Evolutionary conservation across 441 rosid genomes (phyloP), one percentile per base, ranked within the genome.

Genomic region (Populus hybrid): DNA sequence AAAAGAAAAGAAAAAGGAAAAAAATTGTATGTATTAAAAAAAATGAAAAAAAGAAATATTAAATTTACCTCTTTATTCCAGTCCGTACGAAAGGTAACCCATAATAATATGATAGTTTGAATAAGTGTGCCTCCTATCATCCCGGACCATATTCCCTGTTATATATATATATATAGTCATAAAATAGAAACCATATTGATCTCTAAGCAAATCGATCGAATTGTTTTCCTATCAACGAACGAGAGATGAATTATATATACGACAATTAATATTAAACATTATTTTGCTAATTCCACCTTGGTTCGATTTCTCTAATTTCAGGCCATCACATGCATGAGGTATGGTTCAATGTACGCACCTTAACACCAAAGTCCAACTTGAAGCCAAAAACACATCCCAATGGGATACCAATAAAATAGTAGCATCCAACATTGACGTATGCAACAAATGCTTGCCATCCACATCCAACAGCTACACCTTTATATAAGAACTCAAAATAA

Each of bases 61-160:
- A 53, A 53, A 68, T 35, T 72, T 38, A 88, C 94, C 92, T 90
- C 89, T 70, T 29, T 84, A 75, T 77, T 77, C 96, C 96, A 91
- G 73, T 89, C 86, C 2, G 92, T 86, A 63, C 71, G 84, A 28
- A 72, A 88, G 42, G 91, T 78, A 45, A 88, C 86, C 69, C 75
- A 73, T 28, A 80, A 61, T 2, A 92, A 86, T 2, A 88, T 83
- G 40, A 79, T 3, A 0, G 94, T 92, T 23, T 91, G 93, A 56
- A 86, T 75, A 6, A 83, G 65, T 0, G 91, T 89, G 18, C 95
- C 94, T 1, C 76, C 75, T 20, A 88, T 42, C 94, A 92, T 90
- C 29, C 94, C 94, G 1, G 72, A 71, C 92, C 94, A 90, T 70
- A 89, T 87, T 26, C 96, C 93, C 90, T 53, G n/a, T 53, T 1